phyloP scores from a whole-genome alignment of 306 rosid genomes.

The Vicia faba region DNA sequence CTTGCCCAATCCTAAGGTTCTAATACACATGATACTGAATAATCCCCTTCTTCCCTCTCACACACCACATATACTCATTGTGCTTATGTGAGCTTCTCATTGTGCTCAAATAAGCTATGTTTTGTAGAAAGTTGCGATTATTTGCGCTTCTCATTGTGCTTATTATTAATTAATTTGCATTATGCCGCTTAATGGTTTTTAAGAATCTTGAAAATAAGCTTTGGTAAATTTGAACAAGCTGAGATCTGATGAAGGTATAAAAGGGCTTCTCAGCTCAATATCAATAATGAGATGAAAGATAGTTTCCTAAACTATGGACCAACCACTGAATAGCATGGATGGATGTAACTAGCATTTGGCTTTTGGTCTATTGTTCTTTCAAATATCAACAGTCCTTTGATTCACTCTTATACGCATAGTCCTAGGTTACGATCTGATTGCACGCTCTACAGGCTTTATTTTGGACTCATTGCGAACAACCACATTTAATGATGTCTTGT shows the following conservation, averaged over 20 bases:
- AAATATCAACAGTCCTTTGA: neutral
- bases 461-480: slow-evolving; percentile 5
- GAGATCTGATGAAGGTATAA: too few relatives aligned
- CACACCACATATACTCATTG: too few relatives aligned
- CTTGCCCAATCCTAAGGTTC: too few relatives aligned
- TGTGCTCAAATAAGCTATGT: slow-evolving; percentile 3
- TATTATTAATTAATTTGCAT: neutral
- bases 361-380: neutral
- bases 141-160: neutral
- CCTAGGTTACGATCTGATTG: slow-evolving; percentile 9
- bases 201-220: too few relatives aligned
- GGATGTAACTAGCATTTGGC: neutral
- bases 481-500: slow-evolving; percentile 3
- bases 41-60: too few relatives aligned
- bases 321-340: too few relatives aligned
- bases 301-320: neutral
- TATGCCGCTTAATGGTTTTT: neutral
- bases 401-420: neutral
- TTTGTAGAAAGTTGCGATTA: neutral
- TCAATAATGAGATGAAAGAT: slow-evolving; percentile 13
- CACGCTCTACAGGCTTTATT: neutral
- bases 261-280: neutral
- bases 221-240: too few relatives aligned
- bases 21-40: too few relatives aligned
- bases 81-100: too few relatives aligned